Evolutionary conservation across 192 early-diverging fungal species (phyloP), one percentile per base, ranked within the genome.

Genomic region (Backusella tuberculispora): DNA sequence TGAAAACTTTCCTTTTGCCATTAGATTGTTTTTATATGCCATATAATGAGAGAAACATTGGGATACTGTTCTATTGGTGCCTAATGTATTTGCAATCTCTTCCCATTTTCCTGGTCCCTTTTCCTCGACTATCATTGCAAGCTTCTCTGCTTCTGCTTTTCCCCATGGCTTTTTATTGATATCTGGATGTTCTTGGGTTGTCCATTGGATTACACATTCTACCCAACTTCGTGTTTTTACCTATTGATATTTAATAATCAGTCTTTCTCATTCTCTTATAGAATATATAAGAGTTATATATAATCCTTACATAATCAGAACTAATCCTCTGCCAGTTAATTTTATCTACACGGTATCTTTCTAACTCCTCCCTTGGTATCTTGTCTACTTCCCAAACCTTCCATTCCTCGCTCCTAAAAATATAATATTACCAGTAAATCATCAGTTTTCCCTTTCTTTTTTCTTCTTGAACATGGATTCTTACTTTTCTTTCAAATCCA

Each of bases 191-290:
- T 93, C 92, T 56, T 91, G 90, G 24, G 84, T 87, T 17, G 90
- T 90, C 91, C 92, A 94, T 80, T 92, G 92, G 69, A 93, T 94
- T 46, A 90, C 78, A 69, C 92, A 94, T 78, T 94, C 91, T n/a
- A 84, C 84, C 1, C 90, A 74, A 24, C 84, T 87, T 71, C 89
- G 83, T 44, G 87, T 83, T 19, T 78, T 85, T 17, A 94, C 85
- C 86, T 88, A 48, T 79, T 13, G 0, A 15, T 19, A 17, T 5
- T 15, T 7, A 46, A 69, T 24, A 38, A 74, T 40, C 37, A 66
- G 21, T 5, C 15, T 5, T n/a, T 44, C 15, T 44, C 21, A 8
- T 26, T 26, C 19, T 24, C 29, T 13, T 24, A 9, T 15, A 38
- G 8, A 41, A 15, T 65, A 29, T 45, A 42, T 10, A 60, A 26